A percentile compares a stretch with the other conserved stretches of the same genome.
Evolutionary conservation across 345 rosid genomes (phyloP).

Genomic region (Eucalyptus erythrocorys): DNA sequence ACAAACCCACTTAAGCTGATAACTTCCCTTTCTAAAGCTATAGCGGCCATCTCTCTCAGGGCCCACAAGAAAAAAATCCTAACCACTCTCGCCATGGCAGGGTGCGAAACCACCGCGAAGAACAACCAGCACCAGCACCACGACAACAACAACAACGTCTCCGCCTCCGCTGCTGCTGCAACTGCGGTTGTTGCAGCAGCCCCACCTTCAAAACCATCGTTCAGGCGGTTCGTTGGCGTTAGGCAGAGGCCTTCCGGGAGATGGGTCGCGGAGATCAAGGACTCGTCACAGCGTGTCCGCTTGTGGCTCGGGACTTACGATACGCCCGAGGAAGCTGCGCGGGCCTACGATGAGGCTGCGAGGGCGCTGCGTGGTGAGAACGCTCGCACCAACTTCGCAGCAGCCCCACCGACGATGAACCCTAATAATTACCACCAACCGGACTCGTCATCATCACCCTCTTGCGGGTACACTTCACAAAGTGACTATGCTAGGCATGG

Average conservation of each 20-base stretch:
- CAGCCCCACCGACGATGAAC: not conserved
- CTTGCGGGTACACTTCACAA: not conserved
- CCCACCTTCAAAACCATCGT: slow-evolving; percentile 1
- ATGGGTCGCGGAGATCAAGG: slow-evolving; percentile 80
- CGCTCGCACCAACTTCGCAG: slow-evolving; percentile 52
- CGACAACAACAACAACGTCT: not conserved
- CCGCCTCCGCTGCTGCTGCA: not conserved
- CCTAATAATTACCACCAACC: not conserved
- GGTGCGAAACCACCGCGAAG: slow-evolving; percentile 8
- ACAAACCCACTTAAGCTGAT: not conserved
- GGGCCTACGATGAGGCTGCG: slow-evolving; percentile 67
- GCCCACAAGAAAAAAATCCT: not conserved
- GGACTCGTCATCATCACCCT: not conserved
- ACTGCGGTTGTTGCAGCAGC: not conserved
- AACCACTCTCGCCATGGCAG: slow-evolving; percentile 11
- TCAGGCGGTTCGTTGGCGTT: slow-evolving; percentile 50
- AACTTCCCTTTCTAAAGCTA: not conserved
- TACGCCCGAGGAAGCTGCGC: slow-evolving; percentile 63
- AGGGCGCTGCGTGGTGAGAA: slow-evolving; percentile 58
- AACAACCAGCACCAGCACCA: not conserved
- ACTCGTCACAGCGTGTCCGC: slow-evolving; percentile 53
- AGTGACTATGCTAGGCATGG: not conserved
- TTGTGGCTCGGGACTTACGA: slow-evolving; percentile 69
- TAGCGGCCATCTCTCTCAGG: not conserved
- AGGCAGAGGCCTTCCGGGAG: slow-evolving; percentile 63